phyloP scores from a whole-genome alignment of 2,329 filamentous ascomycete genomes.

The Paraphaeosphaeria sporulosa region DNA sequence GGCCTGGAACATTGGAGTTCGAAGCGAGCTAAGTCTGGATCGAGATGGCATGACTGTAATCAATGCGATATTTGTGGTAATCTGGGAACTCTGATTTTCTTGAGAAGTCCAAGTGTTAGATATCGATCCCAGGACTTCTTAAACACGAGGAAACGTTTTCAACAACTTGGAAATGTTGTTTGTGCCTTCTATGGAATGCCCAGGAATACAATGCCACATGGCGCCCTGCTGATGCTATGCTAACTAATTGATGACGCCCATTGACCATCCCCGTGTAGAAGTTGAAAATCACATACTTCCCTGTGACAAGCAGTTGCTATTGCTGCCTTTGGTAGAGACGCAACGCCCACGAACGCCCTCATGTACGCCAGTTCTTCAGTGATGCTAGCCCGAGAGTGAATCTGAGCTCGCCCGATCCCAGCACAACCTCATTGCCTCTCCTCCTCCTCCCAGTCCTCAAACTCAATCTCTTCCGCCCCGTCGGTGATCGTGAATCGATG shows the following conservation, averaged over 20 bases:
- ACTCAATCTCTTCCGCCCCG: slow-evolving; percentile 66
- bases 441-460: slow-evolving; percentile 39
- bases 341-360: not conserved
- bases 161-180: not conserved
- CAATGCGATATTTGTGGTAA: too few species aligned
- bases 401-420: not conserved
- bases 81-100: too few species aligned
- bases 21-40: too few species aligned
- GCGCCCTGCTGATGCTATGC: not conserved
- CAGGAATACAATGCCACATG: not conserved
- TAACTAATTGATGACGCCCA: not conserved
- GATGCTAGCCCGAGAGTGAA: not conserved
- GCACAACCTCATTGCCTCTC: not conserved
- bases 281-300: not conserved
- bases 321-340: too few species aligned
- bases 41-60: too few species aligned
- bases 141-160: too few species aligned
- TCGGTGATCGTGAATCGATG: slow-evolving; percentile 69
- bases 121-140: too few species aligned
- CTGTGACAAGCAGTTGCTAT: not conserved
- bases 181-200: not conserved
- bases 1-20: too few species aligned
- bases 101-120: too few species aligned
- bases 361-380: not conserved
- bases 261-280: not conserved